Evolutionary conservation across 768 basidiomycete genomes (phyloP).

Genomic region (Psilocybe cyanescens): DNA sequence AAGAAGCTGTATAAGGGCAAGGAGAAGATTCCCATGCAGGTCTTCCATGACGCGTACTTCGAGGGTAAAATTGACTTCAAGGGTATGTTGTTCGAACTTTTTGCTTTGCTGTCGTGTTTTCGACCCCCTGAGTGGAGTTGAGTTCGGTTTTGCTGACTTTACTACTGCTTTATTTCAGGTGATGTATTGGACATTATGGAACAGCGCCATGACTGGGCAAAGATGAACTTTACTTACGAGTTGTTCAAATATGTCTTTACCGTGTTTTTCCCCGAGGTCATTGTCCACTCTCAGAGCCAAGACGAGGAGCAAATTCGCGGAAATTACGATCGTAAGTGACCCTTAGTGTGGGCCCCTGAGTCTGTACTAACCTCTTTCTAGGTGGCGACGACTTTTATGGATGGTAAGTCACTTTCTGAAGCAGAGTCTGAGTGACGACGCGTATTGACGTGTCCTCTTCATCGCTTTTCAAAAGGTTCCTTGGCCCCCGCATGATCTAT

Average conservation of each 20-base stretch:
- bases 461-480: slow-evolving; percentile 61
- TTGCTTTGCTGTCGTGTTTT: not conserved
- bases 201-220: slow-evolving; percentile 94
- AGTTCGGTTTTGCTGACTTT: slow-evolving; percentile 11
- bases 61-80: slow-evolving; percentile 97
- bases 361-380: slow-evolving; percentile 23
- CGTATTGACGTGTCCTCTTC: not conserved
- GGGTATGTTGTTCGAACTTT: slow-evolving; percentile 48
- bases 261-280: slow-evolving; percentile 89
- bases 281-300: slow-evolving; percentile 88
- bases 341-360: not conserved
- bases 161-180: slow-evolving; percentile 46
- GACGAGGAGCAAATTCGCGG: slow-evolving; percentile 96
- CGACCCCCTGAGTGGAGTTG: not conserved
- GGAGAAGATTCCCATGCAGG: slow-evolving; percentile 96
- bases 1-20: slow-evolving; percentile 79
- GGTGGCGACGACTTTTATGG: slow-evolving; percentile 96
- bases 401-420: slow-evolving; percentile 52
- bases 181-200: slow-evolving; percentile 95
- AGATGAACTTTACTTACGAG: slow-evolving; percentile 87
- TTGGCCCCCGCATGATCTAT: slow-evolving; percentile 96
- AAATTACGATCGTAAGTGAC: slow-evolving; percentile 85
- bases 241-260: slow-evolving; percentile 94
- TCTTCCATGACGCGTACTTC: slow-evolving; percentile 97
- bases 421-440: not conserved